A percentile compares a stretch with the other conserved stretches of the same genome.
These are phyloP conservation scores for Diplodia mutila DNA, from an alignment of 2,329 filamentous ascomycete genomes.

Conservation along the genomic window DNA sequence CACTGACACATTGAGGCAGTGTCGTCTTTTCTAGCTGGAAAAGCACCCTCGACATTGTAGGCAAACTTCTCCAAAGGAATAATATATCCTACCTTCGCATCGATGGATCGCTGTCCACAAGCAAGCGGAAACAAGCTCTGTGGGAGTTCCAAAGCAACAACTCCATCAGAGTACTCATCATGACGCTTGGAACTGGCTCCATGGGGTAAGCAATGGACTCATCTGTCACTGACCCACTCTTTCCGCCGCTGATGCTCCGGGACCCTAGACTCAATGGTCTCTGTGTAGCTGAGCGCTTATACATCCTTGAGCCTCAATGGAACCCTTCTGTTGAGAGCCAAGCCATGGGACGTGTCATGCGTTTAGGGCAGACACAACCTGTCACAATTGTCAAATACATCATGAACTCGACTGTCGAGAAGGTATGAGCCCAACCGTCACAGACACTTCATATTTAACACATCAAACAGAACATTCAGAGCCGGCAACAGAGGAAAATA, in stretches of 20 bases:
- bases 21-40: slow-evolving; percentile 44
- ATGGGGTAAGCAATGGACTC: slow-evolving; percentile 29
- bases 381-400: slow-evolving; percentile 35
- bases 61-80: slow-evolving; percentile 29
- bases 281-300: slow-evolving; percentile 29
- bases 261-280: slow-evolving; percentile 24
- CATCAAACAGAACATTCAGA: too few species aligned
- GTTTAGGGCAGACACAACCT: slow-evolving; percentile 32
- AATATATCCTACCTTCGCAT: too few species aligned
- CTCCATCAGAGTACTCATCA: slow-evolving; percentile 31
- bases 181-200: slow-evolving; percentile 34
- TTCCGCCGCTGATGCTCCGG: too few species aligned
- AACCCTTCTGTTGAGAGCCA: slow-evolving; percentile 37
- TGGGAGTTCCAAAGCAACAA: slow-evolving; percentile 25
- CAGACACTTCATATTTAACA: too few species aligned
- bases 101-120: too few species aligned
- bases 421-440: slow-evolving; percentile 5
- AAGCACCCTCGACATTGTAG: slow-evolving; percentile 38
- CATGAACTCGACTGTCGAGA: slow-evolving; percentile 34
- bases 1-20: slow-evolving; percentile 28
- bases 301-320: slow-evolving; percentile 38
- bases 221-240: too few species aligned
- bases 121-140: too few species aligned
- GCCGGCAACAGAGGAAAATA: too few species aligned
- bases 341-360: slow-evolving; percentile 33